Conservation (phyloP, 179 eudicot species). For the Pouteria campechiana region DNA sequence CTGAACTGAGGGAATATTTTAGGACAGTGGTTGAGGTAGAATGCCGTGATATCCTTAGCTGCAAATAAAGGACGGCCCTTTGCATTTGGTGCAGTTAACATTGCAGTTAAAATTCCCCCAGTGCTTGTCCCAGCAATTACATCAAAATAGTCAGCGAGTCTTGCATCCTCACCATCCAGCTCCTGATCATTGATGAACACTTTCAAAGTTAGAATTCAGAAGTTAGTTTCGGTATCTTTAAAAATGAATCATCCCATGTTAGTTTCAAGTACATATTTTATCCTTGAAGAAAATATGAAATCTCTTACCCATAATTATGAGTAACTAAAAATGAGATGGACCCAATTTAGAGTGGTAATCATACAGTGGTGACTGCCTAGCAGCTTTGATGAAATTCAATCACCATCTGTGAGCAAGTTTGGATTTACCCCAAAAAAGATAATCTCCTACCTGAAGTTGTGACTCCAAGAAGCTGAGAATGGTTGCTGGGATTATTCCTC, state of each 20-base stretch:
- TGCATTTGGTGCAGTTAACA: slow-evolving; percentile 8
- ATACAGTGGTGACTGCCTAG: too few species aligned
- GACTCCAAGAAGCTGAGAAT: slow-evolving; percentile 8
- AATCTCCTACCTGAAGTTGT: slow-evolving; percentile 12
- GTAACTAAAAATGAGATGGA: too few species aligned
- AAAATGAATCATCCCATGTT: too few species aligned
- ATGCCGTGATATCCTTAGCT: slow-evolving; percentile 10
- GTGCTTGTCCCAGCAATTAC: slow-evolving; percentile 10
- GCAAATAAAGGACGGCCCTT: slow-evolving; percentile 5
- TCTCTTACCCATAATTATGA: too few species aligned
- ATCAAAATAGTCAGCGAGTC: slow-evolving; percentile 8
- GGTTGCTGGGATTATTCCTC: slow-evolving; percentile 10
- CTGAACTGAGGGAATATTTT: slow-evolving; percentile 8
- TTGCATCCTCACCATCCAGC: slow-evolving; percentile 9
- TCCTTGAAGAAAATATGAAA: too few species aligned
- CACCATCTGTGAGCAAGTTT: too few species aligned
- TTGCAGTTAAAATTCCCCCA: slow-evolving; percentile 8
- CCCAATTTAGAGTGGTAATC: too few species aligned
- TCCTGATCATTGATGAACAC: not conserved
- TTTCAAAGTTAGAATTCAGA: not conserved
- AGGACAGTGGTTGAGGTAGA: slow-evolving; percentile 5
- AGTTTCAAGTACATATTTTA: too few species aligned
- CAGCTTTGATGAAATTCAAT: too few species aligned
- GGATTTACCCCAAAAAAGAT: too few species aligned
- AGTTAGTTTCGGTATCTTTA: not conserved